These are phyloP conservation scores for Saccharomycopsis sp. DNA, from an alignment of 805 yeast genomes.

Conservation along the genomic window DNA sequence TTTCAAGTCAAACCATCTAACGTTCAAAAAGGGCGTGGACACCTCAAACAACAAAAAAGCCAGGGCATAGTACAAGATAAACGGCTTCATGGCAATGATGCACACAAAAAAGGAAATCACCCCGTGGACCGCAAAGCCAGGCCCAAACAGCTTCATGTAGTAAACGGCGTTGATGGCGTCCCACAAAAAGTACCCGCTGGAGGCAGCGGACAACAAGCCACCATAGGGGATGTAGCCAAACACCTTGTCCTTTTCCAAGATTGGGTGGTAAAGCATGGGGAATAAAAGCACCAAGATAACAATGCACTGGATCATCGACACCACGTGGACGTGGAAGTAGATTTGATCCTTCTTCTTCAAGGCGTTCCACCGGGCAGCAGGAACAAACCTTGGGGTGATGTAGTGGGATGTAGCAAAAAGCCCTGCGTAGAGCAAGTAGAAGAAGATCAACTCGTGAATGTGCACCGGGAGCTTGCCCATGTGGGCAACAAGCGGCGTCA, in stretches of 20 bases:
- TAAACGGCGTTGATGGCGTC: constrained; percentile 57
- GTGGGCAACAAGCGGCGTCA: constrained; percentile 24
- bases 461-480: constrained; percentile 24
- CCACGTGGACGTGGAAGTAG: constrained; percentile 80
- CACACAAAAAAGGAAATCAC: constrained; percentile 67
- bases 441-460: constrained; percentile 28
- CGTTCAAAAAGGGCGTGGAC: constrained; percentile 81
- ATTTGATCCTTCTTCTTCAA: constrained; percentile 38
- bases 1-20: constrained; percentile 76
- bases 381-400: constrained; percentile 23
- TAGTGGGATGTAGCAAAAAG: constrained; percentile 24
- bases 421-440: constrained; percentile 26
- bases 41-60: constrained; percentile 73
- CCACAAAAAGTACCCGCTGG: constrained; percentile 82
- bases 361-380: constrained; percentile 22
- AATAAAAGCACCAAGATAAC: constrained; percentile 47
- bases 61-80: constrained; percentile 68
- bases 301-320: constrained; percentile 75
- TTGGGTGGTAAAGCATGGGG: constrained; percentile 54
- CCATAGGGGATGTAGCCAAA: constrained; percentile 61
- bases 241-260: constrained; percentile 39
- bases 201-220: constrained; percentile 55
- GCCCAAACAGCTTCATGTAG: constrained; percentile 51
- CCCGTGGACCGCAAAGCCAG: constrained; percentile 69
- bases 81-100: constrained; percentile 55